phyloP scores from a whole-genome alignment of 2,329 filamentous ascomycete species.

The Xylaria sp. region DNA sequence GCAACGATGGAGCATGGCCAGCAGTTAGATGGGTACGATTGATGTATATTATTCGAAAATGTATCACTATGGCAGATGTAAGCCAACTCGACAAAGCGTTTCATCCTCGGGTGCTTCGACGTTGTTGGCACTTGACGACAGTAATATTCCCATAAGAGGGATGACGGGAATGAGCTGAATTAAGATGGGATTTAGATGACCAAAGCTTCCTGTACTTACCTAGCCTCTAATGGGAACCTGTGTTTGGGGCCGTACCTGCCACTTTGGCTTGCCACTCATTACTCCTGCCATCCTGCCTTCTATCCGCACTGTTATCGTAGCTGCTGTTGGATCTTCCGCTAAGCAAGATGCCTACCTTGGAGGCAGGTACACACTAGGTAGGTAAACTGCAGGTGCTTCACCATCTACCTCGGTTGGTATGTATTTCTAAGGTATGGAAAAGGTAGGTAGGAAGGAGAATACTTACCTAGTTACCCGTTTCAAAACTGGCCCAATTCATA shows the following conservation, averaged over 20 bases:
- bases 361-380: background rate
- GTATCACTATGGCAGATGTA: background rate
- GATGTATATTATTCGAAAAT: background rate
- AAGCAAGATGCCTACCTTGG: background rate
- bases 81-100: background rate
- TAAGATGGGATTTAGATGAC: background rate
- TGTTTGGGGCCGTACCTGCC: conserved; percentile 1
- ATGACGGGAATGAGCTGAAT: background rate
- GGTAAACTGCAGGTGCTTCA: background rate
- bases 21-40: background rate
- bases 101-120: background rate
- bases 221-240: background rate
- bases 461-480: too few relatives aligned
- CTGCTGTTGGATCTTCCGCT: background rate
- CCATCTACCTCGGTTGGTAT: background rate
- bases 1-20: conserved; percentile 9
- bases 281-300: background rate
- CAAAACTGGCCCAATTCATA: too few relatives aligned
- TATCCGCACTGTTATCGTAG: background rate
- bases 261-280: background rate
- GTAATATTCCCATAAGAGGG: background rate
- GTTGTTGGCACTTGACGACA: background rate
- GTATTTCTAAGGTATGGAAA: too few relatives aligned
- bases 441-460: too few relatives aligned
- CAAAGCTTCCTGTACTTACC: background rate